A percentile compares a stretch with the other conserved stretches of the same genome.
These are phyloP conservation scores for Postia placenta DNA, from an alignment of 768 basidiomycete genomes.

Conservation along the genomic window DNA sequence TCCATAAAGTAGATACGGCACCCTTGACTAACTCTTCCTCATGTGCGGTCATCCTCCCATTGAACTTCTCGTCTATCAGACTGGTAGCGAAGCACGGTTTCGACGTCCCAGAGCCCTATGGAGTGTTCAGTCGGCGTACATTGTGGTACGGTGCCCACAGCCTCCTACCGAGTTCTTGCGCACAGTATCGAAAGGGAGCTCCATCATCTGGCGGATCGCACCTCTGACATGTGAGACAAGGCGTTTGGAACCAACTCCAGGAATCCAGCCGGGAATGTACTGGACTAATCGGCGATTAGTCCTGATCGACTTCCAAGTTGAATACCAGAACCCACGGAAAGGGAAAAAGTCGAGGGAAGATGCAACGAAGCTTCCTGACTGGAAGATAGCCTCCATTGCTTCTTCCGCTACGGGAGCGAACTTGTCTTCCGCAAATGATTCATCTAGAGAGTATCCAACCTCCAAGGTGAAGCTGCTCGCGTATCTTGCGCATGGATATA, in stretches of 20 bases:
- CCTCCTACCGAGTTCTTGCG: constrained; percentile 24
- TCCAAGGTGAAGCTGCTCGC: too few species aligned
- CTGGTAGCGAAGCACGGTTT: constrained; percentile 4
- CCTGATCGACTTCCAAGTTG: too few species aligned
- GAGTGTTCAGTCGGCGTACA: neutral
- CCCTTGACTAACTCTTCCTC: neutral
- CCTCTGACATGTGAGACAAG: constrained; percentile 7
- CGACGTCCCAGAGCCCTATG: constrained; percentile 6
- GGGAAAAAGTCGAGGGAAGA: too few species aligned
- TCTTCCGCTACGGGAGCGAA: too few species aligned
- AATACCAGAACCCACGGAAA: too few species aligned
- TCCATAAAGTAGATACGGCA: constrained; percentile 7
- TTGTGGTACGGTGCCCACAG: neutral
- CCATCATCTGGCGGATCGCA: constrained; percentile 9
- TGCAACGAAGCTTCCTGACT: too few species aligned
- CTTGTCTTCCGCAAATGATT: too few species aligned
- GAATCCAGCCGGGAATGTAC: constrained; percentile 32
- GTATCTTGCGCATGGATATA: too few species aligned
- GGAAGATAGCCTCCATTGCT: too few species aligned
- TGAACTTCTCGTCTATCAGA: constrained; percentile 2
- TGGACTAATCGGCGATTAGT: too few species aligned
- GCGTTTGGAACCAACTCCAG: constrained; percentile 28
- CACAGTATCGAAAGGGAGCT: constrained; percentile 23
- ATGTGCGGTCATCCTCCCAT: neutral
- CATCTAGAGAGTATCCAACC: too few species aligned